Percentiles rank a stretch among this genome's conserved stretches.
Evolutionary conservation across 768 basidiomycete genomes (phyloP).

Genomic region (Podaxis sp.): DNA sequence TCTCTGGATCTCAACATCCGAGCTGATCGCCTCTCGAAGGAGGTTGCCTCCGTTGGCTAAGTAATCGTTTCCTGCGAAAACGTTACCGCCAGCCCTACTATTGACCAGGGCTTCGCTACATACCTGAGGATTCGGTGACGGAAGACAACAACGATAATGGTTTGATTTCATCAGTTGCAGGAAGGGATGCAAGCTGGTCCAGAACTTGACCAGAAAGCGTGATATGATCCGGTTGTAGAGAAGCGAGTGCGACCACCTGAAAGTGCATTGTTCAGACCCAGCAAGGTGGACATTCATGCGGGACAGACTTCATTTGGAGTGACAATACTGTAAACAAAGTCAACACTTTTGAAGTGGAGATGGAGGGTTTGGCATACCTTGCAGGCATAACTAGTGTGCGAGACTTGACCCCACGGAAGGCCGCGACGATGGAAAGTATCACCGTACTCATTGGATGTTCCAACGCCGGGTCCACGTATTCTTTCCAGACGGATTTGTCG

Average conservation of each 20-base stretch:
- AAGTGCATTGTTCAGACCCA: not conserved
- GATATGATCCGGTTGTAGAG: constrained; percentile 41
- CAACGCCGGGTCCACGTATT: constrained; percentile 34
- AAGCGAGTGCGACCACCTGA: constrained; percentile 41
- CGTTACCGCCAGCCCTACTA: not conserved
- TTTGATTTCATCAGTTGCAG: constrained; percentile 19
- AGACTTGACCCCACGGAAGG: constrained; percentile 34
- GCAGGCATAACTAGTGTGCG: constrained; percentile 51
- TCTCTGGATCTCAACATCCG: constrained; percentile 38
- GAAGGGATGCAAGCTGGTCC: constrained; percentile 32
- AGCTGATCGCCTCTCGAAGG: constrained; percentile 35
- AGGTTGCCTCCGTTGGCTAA: constrained; percentile 28
- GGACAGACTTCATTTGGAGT: constrained; percentile 5
- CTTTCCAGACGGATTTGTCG: constrained; percentile 36
- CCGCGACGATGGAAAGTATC: constrained; percentile 37
- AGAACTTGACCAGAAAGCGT: constrained; percentile 42
- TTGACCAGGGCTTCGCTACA: not conserved
- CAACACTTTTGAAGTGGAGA: not conserved
- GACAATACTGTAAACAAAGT: not conserved
- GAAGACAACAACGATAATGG: constrained; percentile 11
- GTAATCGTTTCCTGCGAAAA: not conserved
- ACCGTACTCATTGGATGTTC: constrained; percentile 44
- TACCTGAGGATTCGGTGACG: not conserved
- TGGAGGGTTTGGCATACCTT: constrained; percentile 30
- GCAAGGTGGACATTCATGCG: not conserved